These are phyloP conservation scores for Aulographum hederae DNA, from an alignment of 2,329 filamentous ascomycete genomes.

Conservation along the genomic window DNA sequence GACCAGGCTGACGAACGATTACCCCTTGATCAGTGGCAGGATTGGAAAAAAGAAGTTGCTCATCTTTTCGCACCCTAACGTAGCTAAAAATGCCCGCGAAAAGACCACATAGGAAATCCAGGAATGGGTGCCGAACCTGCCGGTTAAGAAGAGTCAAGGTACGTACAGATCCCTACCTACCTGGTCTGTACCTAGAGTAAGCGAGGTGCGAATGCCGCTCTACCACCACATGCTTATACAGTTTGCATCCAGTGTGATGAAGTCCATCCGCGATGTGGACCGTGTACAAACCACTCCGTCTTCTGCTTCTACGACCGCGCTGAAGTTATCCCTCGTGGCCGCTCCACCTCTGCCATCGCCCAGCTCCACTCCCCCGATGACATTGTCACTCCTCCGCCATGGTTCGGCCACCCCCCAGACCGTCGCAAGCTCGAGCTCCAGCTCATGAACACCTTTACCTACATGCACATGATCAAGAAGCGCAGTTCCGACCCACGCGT, in stretches of 20 bases:
- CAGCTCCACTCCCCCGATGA: neutral
- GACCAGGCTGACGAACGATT: too few relatives aligned
- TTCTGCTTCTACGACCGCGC: constrained; percentile 2
- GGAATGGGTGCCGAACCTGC: constrained; percentile 3
- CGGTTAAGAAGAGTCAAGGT: constrained; percentile 2
- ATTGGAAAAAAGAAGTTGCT: too few relatives aligned
- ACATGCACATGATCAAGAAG: constrained; percentile 3
- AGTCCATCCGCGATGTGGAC: constrained; percentile 1
- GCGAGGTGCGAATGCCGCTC: neutral
- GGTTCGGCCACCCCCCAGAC: constrained; percentile 2
- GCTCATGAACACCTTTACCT: constrained; percentile 4
- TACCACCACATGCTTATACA: neutral
- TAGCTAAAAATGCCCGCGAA: too few relatives aligned
- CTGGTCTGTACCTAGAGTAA: neutral
- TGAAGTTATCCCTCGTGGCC: too few relatives aligned
- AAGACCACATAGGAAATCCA: constrained; percentile 4
- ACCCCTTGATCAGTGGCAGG: too few relatives aligned
- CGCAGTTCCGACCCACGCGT: constrained; percentile 1
- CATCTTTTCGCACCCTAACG: too few relatives aligned
- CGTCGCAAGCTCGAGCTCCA: constrained; percentile 3
- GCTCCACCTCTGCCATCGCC: neutral
- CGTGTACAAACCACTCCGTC: constrained; percentile 3
- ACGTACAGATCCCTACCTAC: too few relatives aligned
- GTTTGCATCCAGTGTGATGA: constrained; percentile 3
- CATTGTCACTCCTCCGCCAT: constrained; percentile 1